Conservation (phyloP, 441 rosid species). For the Syzygium malaccense region DNA sequence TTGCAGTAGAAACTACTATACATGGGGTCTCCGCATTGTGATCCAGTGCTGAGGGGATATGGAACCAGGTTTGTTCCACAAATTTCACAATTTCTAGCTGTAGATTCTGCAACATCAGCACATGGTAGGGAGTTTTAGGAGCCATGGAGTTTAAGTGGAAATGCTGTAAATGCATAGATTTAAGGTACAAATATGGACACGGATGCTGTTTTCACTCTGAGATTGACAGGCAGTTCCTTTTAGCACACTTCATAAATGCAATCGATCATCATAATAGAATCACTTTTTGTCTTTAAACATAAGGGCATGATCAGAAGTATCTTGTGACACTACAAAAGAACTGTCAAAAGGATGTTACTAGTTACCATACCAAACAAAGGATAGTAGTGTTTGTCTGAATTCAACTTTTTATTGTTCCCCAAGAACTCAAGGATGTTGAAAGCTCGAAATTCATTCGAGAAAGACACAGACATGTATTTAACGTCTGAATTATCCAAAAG, state of each 20-base stretch:
- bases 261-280: not conserved
- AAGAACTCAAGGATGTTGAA: not conserved
- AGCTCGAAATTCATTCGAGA: not conserved
- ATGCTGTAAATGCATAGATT: not conserved
- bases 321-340: not conserved
- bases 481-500: not conserved
- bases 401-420: not conserved
- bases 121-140: not conserved
- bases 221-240: not conserved
- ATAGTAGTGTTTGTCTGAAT: not conserved
- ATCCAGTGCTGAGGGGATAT: conserved; percentile 59
- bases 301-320: not conserved
- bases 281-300: not conserved
- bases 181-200: not conserved
- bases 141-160: not conserved
- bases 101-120: conserved; percentile 30
- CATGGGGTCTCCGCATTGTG: conserved; percentile 47
- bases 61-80: conserved; percentile 52
- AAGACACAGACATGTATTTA: not conserved
- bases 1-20: conserved; percentile 48
- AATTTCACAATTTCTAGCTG: conserved; percentile 30
- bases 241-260: not conserved
- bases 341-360: not conserved
- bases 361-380: not conserved
- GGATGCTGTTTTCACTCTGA: not conserved